A percentile compares a stretch with the other conserved stretches of the same genome.
phyloP scores from a whole-genome alignment of 257 asterid genomes.

The Leonotis leonurus region DNA sequence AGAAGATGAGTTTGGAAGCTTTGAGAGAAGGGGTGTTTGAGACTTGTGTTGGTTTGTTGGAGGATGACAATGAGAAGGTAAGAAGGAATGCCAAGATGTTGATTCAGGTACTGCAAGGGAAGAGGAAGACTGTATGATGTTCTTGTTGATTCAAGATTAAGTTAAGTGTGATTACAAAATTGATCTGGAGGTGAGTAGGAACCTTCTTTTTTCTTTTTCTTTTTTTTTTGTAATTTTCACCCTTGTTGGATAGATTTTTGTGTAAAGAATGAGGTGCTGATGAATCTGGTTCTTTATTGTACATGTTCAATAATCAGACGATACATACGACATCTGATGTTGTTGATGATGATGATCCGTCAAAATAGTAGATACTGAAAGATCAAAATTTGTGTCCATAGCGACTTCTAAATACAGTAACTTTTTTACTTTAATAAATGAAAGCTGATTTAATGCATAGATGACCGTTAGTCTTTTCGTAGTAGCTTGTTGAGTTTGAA shows the following conservation, averaged over 20 bases:
- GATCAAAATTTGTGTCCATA: constrained; percentile 3
- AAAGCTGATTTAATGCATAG: too few relatives aligned
- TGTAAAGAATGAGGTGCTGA: constrained; percentile 35
- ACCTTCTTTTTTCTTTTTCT: too few relatives aligned
- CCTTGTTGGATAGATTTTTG: constrained; percentile 31
- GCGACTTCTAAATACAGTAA: too few relatives aligned
- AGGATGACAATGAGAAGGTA: constrained; percentile 85
- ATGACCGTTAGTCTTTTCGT: too few relatives aligned
- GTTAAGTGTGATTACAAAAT: constrained; percentile 7
- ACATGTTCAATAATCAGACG: constrained; percentile 28
- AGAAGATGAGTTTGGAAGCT: constrained; percentile 44
- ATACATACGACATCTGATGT: constrained; percentile 12
- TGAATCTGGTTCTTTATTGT: constrained; percentile 31
- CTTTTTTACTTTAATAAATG: too few relatives aligned
- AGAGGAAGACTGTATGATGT: constrained; percentile 24
- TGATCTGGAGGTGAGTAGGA: constrained; percentile 31
- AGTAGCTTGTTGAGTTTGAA: neutral
- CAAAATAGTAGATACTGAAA: constrained; percentile 13
- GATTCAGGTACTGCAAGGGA: constrained; percentile 71
- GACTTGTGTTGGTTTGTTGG: constrained; percentile 54
- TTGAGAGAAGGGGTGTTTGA: constrained; percentile 53
- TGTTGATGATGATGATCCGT: constrained; percentile 16
- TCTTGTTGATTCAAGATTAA: constrained; percentile 7
- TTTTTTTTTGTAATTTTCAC: constrained; percentile 15
- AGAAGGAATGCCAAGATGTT: constrained; percentile 67